These are phyloP conservation scores for Phlyctochytrium arcticum DNA, from an alignment of 192 early-diverging fungal genomes.

Conservation along the genomic window DNA sequence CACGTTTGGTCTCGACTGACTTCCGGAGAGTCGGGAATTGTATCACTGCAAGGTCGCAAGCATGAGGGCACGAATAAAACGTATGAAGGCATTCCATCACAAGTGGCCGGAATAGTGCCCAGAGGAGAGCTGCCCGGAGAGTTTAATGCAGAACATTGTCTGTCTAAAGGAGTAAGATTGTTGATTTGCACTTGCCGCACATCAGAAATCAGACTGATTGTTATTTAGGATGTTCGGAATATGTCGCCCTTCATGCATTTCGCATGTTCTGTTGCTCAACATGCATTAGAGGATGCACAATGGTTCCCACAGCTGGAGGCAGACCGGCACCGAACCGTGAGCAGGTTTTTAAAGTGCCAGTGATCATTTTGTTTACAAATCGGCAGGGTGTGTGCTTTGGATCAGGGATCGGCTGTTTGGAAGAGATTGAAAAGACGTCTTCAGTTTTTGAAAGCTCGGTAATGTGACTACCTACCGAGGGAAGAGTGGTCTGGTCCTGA, in stretches of 20 bases:
- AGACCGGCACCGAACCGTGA: slow-evolving; percentile 64
- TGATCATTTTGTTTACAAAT: background rate
- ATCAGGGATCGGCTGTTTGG: slow-evolving; percentile 87
- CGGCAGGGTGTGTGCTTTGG: slow-evolving; percentile 90
- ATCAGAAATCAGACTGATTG: background rate
- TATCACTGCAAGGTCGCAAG: slow-evolving; percentile 49
- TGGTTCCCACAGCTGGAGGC: slow-evolving; percentile 57
- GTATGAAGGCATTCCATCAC: slow-evolving; percentile 65
- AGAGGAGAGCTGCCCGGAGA: slow-evolving; percentile 45
- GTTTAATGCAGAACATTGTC: slow-evolving; percentile 71
- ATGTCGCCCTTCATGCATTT: slow-evolving; percentile 86
- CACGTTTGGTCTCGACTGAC: slow-evolving; percentile 70
- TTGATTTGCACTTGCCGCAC: background rate
- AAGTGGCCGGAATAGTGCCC: slow-evolving; percentile 69
- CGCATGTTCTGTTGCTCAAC: slow-evolving; percentile 73
- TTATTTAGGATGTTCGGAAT: slow-evolving; percentile 69
- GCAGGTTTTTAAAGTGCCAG: slow-evolving; percentile 1
- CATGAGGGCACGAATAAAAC: slow-evolving; percentile 11
- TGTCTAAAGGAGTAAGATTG: slow-evolving; percentile 62
- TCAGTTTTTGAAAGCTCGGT: no score
- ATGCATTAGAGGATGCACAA: slow-evolving; percentile 79
- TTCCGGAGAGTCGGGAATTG: slow-evolving; percentile 70
- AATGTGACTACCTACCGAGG: no score
- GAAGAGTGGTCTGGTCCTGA: no score
- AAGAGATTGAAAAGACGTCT: slow-evolving; percentile 68